These are phyloP conservation scores for Dentipellis sp. DNA, from an alignment of 768 basidiomycete species.

Conservation along the genomic window DNA sequence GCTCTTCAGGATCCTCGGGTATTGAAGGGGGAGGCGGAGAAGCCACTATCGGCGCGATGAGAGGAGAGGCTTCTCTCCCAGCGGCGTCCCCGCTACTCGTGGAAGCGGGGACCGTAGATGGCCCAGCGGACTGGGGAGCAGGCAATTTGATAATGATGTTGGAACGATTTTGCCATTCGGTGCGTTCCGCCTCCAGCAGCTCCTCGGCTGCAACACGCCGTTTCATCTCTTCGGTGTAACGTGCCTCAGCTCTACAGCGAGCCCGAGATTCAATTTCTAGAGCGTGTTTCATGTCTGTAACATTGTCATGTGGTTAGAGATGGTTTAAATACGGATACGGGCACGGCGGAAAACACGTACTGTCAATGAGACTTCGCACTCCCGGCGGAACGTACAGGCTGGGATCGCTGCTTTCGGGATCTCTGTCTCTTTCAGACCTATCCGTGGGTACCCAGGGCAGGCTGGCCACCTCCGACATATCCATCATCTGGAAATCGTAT, in stretches of 20 bases:
- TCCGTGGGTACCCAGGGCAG: slow-evolving; percentile 23
- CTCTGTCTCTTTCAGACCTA: neutral
- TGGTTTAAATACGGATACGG: neutral
- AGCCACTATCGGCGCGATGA: too few species aligned
- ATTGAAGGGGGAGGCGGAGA: too few species aligned
- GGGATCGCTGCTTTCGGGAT: neutral
- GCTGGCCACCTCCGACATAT: slow-evolving; percentile 22
- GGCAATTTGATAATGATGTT: too few species aligned
- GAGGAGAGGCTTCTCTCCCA: too few species aligned
- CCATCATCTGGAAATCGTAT: slow-evolving; percentile 26
- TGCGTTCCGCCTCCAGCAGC: slow-evolving; percentile 6
- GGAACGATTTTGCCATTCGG: neutral
- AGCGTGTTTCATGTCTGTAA: slow-evolving; percentile 26
- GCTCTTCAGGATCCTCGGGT: neutral
- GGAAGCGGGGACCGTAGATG: too few species aligned
- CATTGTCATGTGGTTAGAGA: neutral
- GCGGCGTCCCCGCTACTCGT: too few species aligned
- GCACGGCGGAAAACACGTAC: slow-evolving; percentile 16
- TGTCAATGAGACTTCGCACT: slow-evolving; percentile 25
- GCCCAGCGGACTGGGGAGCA: too few species aligned
- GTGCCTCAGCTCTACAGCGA: slow-evolving; percentile 25
- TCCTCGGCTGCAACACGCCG: slow-evolving; percentile 24
- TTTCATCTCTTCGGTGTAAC: slow-evolving; percentile 22
- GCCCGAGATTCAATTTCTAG: slow-evolving; percentile 22
- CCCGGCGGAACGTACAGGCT: slow-evolving; percentile 27